These are phyloP conservation scores for Macadamia integrifolia DNA, from an alignment of 164 flowering plant species.

Conservation along the genomic window DNA sequence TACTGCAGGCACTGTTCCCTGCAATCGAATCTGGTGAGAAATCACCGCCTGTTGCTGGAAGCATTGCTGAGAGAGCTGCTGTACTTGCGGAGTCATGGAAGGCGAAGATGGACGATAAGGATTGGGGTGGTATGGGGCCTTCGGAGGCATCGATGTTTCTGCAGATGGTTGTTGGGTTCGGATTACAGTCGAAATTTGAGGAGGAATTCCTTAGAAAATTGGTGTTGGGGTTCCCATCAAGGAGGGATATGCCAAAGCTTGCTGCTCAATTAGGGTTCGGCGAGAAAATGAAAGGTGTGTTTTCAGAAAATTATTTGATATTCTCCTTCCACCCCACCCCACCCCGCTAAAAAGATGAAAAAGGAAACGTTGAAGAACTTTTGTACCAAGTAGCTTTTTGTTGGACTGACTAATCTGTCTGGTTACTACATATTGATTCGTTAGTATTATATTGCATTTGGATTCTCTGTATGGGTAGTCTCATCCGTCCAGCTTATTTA, in stretches of 20 bases:
- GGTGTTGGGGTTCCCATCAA: slow-evolving; percentile 35
- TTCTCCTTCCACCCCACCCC: too few relatives aligned
- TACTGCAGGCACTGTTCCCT: slow-evolving; percentile 39
- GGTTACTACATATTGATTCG: not conserved
- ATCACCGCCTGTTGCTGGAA: slow-evolving; percentile 23
- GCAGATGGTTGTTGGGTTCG: slow-evolving; percentile 43
- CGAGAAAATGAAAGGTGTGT: slow-evolving; percentile 48
- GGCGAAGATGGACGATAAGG: slow-evolving; percentile 26
- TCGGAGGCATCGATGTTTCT: slow-evolving; percentile 58
- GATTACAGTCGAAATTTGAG: slow-evolving; percentile 35
- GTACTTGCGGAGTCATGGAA: slow-evolving; percentile 34
- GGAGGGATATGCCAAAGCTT: slow-evolving; percentile 62
- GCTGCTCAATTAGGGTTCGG: slow-evolving; percentile 37
- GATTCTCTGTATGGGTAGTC: too few relatives aligned
- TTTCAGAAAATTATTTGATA: not conserved
- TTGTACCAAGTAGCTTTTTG: not conserved
- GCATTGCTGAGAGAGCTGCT: slow-evolving; percentile 33
- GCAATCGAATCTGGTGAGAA: slow-evolving; percentile 14
- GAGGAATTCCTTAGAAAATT: slow-evolving; percentile 40
- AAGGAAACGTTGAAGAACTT: not conserved
- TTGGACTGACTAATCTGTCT: not conserved
- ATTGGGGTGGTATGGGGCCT: slow-evolving; percentile 28
- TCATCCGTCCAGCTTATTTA: too few relatives aligned
- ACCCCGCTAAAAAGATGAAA: too few relatives aligned
- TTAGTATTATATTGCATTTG: too few relatives aligned